phyloP scores from a whole-genome alignment of 352 stramenopile genomes.

The Pythium sp. region DNA sequence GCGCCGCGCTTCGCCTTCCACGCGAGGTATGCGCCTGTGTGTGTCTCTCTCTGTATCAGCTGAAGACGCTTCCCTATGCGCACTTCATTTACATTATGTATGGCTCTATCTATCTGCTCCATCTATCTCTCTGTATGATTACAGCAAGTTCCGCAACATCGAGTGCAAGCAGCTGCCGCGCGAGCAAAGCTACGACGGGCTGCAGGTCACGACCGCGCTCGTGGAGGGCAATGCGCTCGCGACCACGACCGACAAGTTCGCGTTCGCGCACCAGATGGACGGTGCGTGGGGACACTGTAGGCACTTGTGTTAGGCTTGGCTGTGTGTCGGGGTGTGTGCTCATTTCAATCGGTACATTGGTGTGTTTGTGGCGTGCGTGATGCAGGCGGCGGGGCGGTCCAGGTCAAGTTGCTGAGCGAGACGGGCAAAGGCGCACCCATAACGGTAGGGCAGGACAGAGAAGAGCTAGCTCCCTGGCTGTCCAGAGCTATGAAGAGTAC shows the following conservation, averaged over 20 bases:
- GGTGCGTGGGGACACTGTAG: constrained; percentile 16
- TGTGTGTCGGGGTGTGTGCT: not conserved
- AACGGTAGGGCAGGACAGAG: constrained; percentile 18
- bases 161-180: constrained; percentile 50
- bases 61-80: not conserved
- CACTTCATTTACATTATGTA: not conserved
- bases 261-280: constrained; percentile 67
- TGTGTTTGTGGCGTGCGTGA: no score
- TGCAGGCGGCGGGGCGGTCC: constrained; percentile 50
- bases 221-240: constrained; percentile 52
- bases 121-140: not conserved
- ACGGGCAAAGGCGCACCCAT: constrained; percentile 34
- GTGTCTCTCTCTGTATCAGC: not conserved
- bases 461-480: not conserved
- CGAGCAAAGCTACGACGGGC: constrained; percentile 61
- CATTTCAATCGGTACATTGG: not conserved
- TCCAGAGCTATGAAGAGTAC: not conserved
- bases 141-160: constrained; percentile 81
- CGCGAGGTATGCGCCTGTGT: constrained; percentile 25
- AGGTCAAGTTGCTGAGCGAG: constrained; percentile 50
- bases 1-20: constrained; percentile 49
- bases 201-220: constrained; percentile 47
- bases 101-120: not conserved
- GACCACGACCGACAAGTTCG: constrained; percentile 38
- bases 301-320: not conserved